Base-by-base conservation (phyloP, 179 eudicot genomes). In the Corrigiola litoralis region DNA sequence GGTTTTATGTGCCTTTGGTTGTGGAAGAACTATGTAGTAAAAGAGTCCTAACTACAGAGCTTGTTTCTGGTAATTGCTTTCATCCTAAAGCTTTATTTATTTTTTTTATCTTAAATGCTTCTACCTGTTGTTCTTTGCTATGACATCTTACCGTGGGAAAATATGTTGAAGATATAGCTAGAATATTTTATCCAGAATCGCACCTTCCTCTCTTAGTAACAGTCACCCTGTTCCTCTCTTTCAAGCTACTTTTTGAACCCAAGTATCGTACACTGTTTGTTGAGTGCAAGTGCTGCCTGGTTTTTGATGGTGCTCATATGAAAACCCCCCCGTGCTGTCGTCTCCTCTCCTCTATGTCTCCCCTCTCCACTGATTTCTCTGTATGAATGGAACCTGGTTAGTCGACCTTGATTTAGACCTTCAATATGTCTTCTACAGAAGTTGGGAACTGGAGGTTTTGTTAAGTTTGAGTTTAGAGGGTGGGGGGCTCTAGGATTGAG, bases 1-100 rank as follows among this genome's bases (percentile, higher is more conserved):
- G 96, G 38, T 87, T 85, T 74, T 94, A 90, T 72, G 96, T 94
- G 69, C 99, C 99, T 38, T 65, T 74, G 55, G 97, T 94, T 32
- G 76, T 90, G 66, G 85, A 90, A 62, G 82, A 88, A 74, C 59
- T 90, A 56, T 88, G 89, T 27, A 82, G 97, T 72, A 86, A 82
- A 84, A 80, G 84, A 75, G 90, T 94, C 57, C 56, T 94, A 46
- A 88, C 96, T n/a, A 82, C 97, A 29, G 96, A 94, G 73, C 88
- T 87, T 42, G 80, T 94, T 69, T 75, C 88, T 55, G 96, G 98
- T 92, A 82, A 56, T 61, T 67, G 16, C 61, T 20, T 45, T 33
- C 41, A 23, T 64, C 52, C 69, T 11, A 25, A 38, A 11, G 41
- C 25, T 52, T 64, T 20, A 25, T 31, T 3, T 38, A 37, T 51